Base-by-base conservation (phyloP, 768 basidiomycete species). In the Nevesoporus exiguus region DNA sequence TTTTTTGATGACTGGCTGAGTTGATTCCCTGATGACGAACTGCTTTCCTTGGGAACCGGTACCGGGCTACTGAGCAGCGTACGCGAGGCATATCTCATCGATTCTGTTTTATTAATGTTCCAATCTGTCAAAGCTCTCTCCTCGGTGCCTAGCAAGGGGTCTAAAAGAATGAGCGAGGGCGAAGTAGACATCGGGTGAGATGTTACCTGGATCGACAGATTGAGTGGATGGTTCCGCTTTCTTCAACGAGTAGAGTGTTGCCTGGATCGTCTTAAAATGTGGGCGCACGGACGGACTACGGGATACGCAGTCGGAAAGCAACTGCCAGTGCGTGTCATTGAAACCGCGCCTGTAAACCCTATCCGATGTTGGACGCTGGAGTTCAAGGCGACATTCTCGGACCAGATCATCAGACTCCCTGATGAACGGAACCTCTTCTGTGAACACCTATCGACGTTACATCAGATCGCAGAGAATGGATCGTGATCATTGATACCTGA, bases 401-500 rank as follows among this genome's bases (percentile, higher is more conserved):
- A 52, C 33, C 30, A 22, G 5, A n/a, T 45, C 2, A 15, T 57
- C 47, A 3, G 51, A 30, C 36, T 49, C 47, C 2, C 10, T 21
- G 36, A 47, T 42, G 43, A 58, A 61, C 5, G 60, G 60, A 19
- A 49, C 27, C 22, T 49, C 30, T n/a, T 21, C 51, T 9, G 54
- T 33, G 41, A 61, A 58, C 4, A 50, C 51, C 60, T 61, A 22
- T 22, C n/a, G 19, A 53, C 14, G 19, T 27, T 5, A 15, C 8
- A 13, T 53, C 27, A 52, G 40, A 29, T 0, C 15, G 11, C 9
- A n/a, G 6, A 34, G 5, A 15, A 46, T n/a, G 14, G 19, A 11
- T 19, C 29, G 24, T 4, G 33, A 43, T 2, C 29, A 6, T 15
- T 2, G 2, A 40, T 52, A 69, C 70, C 56, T 71, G 65, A 13